These are phyloP conservation scores for Cucumis sativus DNA, from an alignment of 306 rosid genomes.

Conservation along the genomic window Cucumber_9930_V3 NC_026655.2:32726001-32726500, in stretches of 20 bases:
- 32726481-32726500: neutral
- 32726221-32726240: conserved; percentile 85
- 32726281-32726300: conserved; percentile 96
- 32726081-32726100: conserved; percentile 85
- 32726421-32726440: neutral
- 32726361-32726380: conserved; percentile 23
- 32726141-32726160: conserved; percentile 46
- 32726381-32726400: conserved; percentile 11
- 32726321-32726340: conserved; percentile 41
- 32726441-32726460: neutral
- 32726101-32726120: conserved; percentile 34
- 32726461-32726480: neutral
- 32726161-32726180: conserved; percentile 66
- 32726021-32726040: conserved; percentile 99
- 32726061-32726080: conserved; percentile 82
- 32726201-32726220: conserved; percentile 80
- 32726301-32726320: conserved; percentile 38
- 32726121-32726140: no score
- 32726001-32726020: conserved; percentile 6
- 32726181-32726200: conserved; percentile 88
- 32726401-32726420: conserved; percentile 5
- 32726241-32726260: conserved; percentile 88
- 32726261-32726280: conserved; percentile 82
- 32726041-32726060: conserved; percentile 72
- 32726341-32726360: conserved; percentile 25